Evolutionary conservation across 1,284 basidiomycete species (phyloP).

Genomic region (Leccinum colubrinum): DNA sequence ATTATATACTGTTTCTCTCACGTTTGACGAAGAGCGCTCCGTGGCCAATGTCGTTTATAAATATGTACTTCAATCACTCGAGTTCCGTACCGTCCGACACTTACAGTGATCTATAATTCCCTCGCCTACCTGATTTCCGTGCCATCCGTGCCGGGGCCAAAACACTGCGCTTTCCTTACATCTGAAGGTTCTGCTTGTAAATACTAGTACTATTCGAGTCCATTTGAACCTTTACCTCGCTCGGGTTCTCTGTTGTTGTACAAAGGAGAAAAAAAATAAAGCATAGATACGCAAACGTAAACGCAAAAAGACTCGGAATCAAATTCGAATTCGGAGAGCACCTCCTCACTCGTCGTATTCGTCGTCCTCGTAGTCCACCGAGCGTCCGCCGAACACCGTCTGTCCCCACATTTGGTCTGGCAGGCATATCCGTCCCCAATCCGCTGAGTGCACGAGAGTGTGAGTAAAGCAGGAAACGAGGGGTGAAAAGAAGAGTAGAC

Average conservation of each 20-base stretch:
- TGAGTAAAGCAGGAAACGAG: neutral
- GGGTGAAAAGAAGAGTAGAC: no score
- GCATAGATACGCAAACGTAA: neutral
- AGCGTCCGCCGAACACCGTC: neutral
- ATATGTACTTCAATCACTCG: no score
- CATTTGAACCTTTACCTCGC: neutral
- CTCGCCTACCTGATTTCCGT: no score
- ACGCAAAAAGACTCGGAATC: neutral
- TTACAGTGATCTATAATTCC: no score
- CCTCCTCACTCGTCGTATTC: neutral
- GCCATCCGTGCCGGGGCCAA: no score
- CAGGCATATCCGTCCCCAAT: constrained; percentile 21
- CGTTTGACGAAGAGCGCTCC: no score
- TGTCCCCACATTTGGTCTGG: constrained; percentile 7
- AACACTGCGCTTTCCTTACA: no score
- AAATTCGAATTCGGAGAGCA: neutral
- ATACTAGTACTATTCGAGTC: neutral
- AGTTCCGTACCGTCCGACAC: no score
- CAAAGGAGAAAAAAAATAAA: neutral
- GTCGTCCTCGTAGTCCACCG: neutral
- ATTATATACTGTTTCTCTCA: no score
- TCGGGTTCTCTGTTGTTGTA: neutral
- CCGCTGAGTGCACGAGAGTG: constrained; percentile 7
- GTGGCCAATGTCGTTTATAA: no score
- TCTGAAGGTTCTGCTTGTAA: no score